Base-by-base conservation (phyloP, 495 filamentous ascomycete species). In the Hypoxylon intermedium region DNA sequence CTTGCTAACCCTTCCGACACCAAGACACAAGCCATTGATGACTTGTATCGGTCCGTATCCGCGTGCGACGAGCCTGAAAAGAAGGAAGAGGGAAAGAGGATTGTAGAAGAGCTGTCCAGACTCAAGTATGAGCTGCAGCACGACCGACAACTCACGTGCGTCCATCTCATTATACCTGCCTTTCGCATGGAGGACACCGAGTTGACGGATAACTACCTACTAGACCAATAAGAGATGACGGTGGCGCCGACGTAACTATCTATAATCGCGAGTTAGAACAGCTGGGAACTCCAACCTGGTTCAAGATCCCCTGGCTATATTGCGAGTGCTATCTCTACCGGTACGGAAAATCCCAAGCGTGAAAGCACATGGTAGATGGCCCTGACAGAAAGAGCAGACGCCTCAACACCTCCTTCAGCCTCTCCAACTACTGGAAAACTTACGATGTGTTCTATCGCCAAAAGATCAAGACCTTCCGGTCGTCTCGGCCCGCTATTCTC, bases 81-180 rank as follows among this genome's bases (percentile, higher is more conserved):
- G 72, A 71, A 75, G 12, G 82, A 82, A 20, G 94, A 98, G 67
- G 94, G 94, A 57, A 97, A 96, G 76, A 77, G 72, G 58, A 94
- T 98, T 57, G 82, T 96, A 31, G 86, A 87, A 71, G 83, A 88
- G 48, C 78, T 98, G 1, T 88, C 89, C 11, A 85, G 82, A 66
- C 80, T 98, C 59, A 98, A 98, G 76, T 96, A 98, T 75, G 93
- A 98, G 77, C 73, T 97, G 37, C 94, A 96, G 69, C 94, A 98
- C 72, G 84, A 97, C 70, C 83, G 92, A 36, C 78, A 86, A 58
- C 72, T 98, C 67, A 91, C 82, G 92, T 95, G 77, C 63, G 87
- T 76, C n/a, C n/a, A n/a, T n/a, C 19, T 34, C 19, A 11, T 20
- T 42, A 5, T 19, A 5, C 12, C 15, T 19, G 6, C 15, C 15